Percentiles rank a stretch among this genome's conserved stretches.
Evolutionary conservation across 805 yeast species (phyloP).

Genomic region (Candida broadrunensis): DNA sequence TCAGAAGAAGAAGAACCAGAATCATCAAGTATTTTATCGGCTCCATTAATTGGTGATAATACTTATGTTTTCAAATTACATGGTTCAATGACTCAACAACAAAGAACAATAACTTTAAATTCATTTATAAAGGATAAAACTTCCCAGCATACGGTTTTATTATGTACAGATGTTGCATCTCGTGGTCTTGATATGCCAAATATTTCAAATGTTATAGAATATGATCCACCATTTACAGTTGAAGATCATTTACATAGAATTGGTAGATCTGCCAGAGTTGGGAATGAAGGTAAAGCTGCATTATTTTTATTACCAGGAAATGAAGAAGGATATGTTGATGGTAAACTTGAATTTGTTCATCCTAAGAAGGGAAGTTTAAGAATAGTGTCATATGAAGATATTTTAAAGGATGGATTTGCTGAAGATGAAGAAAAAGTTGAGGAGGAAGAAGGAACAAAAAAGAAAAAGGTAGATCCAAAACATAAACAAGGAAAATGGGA

Average conservation of each 20-base stretch:
- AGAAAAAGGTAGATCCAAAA: constrained; percentile 33
- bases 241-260: constrained; percentile 96
- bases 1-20: constrained; percentile 15
- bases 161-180: constrained; percentile 97
- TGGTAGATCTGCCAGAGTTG: constrained; percentile 99
- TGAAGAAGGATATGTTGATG: constrained; percentile 80
- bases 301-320: constrained; percentile 83
- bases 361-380: constrained; percentile 34
- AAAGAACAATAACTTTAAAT: constrained; percentile 73
- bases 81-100: constrained; percentile 85
- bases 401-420: constrained; percentile 34
- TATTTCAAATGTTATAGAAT: constrained; percentile 82
- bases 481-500: constrained; percentile 69
- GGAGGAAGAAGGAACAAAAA: constrained; percentile 31
- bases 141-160: constrained; percentile 57
- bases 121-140: constrained; percentile 50
- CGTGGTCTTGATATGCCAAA: constrained; percentile 92
- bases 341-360: constrained; percentile 37
- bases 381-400: constrained; percentile 30
- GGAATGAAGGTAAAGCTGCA: constrained; percentile 73
- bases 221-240: constrained; percentile 90
- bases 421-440: constrained; percentile 31
- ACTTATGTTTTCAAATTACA: constrained; percentile 66
- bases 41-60: constrained; percentile 48
- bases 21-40: constrained; percentile 43